Evolutionary conservation across 1,284 basidiomycete genomes (phyloP), one percentile per base, ranked within the genome.

Genomic region (Ustilago loliicola): DNA sequence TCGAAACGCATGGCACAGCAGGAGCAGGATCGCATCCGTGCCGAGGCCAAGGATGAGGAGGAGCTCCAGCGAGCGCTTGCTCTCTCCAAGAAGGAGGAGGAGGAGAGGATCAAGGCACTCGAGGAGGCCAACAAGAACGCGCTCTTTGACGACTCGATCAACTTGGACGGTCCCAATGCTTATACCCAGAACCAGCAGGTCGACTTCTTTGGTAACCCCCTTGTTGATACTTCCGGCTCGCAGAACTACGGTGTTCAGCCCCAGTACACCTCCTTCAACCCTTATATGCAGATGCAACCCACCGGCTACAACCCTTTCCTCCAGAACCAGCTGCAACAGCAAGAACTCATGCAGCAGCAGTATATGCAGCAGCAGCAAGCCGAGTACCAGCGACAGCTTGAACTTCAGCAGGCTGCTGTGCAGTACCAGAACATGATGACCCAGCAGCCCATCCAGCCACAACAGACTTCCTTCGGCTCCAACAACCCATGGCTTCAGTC

Each of bases 51-150:
- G 56, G 74, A 85, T 80, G 95, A 98, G 81, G 90, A 90, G 25
- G 95, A 97, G 80, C 87, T 97, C 38, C 88, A 91, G 79, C 88
- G 91, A 81, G 95, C 95, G 0, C 90, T 98, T 76, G 90, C 90
- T 72, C 87, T 95, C 34, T 96, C 94, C 73, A 91, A 95, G 86
- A 93, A 96, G 86, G 96, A 98, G 85, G 83, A 85, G 61, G 85
- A 86, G 72, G 78, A 81, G 59, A 70, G 87, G 27, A 86, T 83
- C 73, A 76, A 84, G 54, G 84, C 83, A 59, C 88, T 93, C 23
- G 92, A 94, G 71, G 91, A 92, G 78, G 89, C 91, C 32, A 96
- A 94, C 79, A 90, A 91, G 42, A 88, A 90, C 1, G 89, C 92
- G 0, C 87, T 98, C 74, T 96, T 98, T 79, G 96, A 98, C 86